phyloP scores from a whole-genome alignment of 1,139 yeast species.

The Sugiyamaella neomexicana region DNA sequence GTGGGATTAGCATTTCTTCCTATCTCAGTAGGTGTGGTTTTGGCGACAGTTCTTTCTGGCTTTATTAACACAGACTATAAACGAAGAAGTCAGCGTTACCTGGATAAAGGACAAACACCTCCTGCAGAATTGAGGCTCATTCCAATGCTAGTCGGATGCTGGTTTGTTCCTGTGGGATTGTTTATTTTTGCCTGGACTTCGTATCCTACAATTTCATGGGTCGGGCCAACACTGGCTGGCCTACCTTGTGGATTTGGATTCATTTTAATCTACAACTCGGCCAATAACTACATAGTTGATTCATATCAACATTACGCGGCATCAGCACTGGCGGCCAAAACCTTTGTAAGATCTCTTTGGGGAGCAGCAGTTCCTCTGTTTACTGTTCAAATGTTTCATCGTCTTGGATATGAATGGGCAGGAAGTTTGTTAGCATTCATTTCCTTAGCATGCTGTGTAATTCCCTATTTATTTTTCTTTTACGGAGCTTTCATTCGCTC shows the following conservation, averaged over 20 bases:
- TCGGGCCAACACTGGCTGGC: slow-evolving; percentile 87
- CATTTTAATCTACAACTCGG: slow-evolving; percentile 54
- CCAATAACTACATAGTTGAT: slow-evolving; percentile 70
- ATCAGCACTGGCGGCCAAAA: slow-evolving; percentile 86
- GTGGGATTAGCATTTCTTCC: slow-evolving; percentile 81
- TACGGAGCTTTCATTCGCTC: slow-evolving; percentile 64
- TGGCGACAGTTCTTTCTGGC: slow-evolving; percentile 55
- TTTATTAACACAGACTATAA: slow-evolving; percentile 61
- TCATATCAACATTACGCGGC: slow-evolving; percentile 69
- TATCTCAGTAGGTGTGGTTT: slow-evolving; percentile 63
- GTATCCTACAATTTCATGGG: slow-evolving; percentile 72
- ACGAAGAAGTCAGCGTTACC: slow-evolving; percentile 50
- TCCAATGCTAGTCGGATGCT: slow-evolving; percentile 69
- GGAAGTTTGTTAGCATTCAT: slow-evolving; percentile 68
- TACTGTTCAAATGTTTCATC: slow-evolving; percentile 56
- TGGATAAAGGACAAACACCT: slow-evolving; percentile 55
- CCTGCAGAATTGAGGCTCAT: slow-evolving; percentile 83
- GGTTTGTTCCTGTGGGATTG: slow-evolving; percentile 71
- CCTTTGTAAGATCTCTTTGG: slow-evolving; percentile 49
- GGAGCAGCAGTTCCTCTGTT: slow-evolving; percentile 45
- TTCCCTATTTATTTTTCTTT: slow-evolving; percentile 64
- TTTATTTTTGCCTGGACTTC: slow-evolving; percentile 84
- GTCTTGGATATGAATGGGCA: slow-evolving; percentile 78
- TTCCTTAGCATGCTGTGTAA: slow-evolving; percentile 58
- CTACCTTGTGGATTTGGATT: slow-evolving; percentile 54